These are phyloP conservation scores for Cercospora berteroae DNA, from an alignment of 2,329 filamentous ascomycete species.

Conservation along the genomic window DNA sequence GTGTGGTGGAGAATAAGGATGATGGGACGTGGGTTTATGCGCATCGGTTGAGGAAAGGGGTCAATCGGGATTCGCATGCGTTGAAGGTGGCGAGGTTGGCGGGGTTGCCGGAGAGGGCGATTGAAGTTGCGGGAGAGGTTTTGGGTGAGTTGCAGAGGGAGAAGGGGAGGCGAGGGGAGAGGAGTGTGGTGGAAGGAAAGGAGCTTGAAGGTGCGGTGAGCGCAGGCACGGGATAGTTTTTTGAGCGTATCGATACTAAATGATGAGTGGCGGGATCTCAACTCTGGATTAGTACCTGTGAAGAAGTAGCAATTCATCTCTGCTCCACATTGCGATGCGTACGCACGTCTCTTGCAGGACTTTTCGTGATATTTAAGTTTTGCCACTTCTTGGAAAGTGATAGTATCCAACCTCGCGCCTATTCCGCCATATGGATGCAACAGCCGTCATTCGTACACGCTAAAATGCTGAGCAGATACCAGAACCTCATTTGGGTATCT, in stretches of 20 bases:
- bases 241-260: not conserved
- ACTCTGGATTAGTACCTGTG: not conserved
- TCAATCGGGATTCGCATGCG: constrained; percentile 86
- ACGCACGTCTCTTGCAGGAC: not conserved
- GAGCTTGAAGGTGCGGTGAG: not conserved
- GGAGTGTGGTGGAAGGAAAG: too few species aligned
- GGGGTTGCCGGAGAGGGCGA: constrained; percentile 68
- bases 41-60: constrained; percentile 74
- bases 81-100: constrained; percentile 91
- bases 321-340: not conserved
- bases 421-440: not conserved
- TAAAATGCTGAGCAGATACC: constrained; percentile 10
- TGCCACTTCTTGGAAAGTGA: not conserved
- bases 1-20: constrained; percentile 72
- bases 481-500: constrained; percentile 3
- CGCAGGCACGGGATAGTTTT: not conserved
- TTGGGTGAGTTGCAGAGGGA: constrained; percentile 39
- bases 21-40: constrained; percentile 74
- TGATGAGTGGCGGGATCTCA: not conserved
- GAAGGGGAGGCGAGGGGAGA: not conserved
- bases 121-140: constrained; percentile 64
- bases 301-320: not conserved
- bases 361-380: not conserved
- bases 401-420: not conserved
- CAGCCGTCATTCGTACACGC: constrained; percentile 11